phyloP scores from a whole-genome alignment of 2,329 filamentous ascomycete genomes.

The Penicillium olsonii region DNA sequence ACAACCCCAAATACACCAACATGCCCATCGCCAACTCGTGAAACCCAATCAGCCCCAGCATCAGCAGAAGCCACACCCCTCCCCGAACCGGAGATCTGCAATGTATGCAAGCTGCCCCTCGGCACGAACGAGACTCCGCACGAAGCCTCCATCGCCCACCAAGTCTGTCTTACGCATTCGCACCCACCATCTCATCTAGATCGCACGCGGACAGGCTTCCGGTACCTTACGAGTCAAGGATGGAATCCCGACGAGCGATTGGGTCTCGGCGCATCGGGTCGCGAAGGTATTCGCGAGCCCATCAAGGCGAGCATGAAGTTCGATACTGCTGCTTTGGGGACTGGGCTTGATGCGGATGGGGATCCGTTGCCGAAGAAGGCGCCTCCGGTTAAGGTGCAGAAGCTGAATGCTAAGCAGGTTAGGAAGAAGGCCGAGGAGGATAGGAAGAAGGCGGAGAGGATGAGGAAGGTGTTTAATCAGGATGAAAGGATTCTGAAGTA shows the following conservation, averaged over 20 bases:
- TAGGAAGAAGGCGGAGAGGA: slow-evolving; percentile 61
- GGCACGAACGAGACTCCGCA: slow-evolving; percentile 37
- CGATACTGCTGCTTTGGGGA: slow-evolving; percentile 73
- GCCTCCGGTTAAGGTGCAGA: slow-evolving; percentile 47
- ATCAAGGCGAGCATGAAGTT: slow-evolving; percentile 72
- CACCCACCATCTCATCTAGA: slow-evolving; percentile 61
- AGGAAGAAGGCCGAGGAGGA: slow-evolving; percentile 63
- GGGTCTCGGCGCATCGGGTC: slow-evolving; percentile 69
- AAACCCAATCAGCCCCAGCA: slow-evolving; percentile 11
- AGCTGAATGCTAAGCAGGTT: slow-evolving; percentile 70
- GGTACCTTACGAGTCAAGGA: slow-evolving; percentile 58
- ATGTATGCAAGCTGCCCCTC: slow-evolving; percentile 61
- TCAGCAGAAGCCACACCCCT: background rate
- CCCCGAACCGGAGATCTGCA: slow-evolving; percentile 43
- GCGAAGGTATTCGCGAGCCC: slow-evolving; percentile 72
- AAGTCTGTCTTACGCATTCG: slow-evolving; percentile 57
- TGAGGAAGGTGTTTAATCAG: slow-evolving; percentile 72
- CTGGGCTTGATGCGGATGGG: slow-evolving; percentile 37
- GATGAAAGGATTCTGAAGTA: slow-evolving; percentile 77
- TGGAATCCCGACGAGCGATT: slow-evolving; percentile 63
- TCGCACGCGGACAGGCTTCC: slow-evolving; percentile 56
- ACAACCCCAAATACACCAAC: slow-evolving; percentile 14
- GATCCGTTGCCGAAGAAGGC: slow-evolving; percentile 32
- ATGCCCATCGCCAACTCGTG: slow-evolving; percentile 1
- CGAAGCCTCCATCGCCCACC: slow-evolving; percentile 57